Evolutionary conservation across 2,329 filamentous ascomycete genomes (phyloP).

Genomic region (Pseudogymnoascus sp.): DNA sequence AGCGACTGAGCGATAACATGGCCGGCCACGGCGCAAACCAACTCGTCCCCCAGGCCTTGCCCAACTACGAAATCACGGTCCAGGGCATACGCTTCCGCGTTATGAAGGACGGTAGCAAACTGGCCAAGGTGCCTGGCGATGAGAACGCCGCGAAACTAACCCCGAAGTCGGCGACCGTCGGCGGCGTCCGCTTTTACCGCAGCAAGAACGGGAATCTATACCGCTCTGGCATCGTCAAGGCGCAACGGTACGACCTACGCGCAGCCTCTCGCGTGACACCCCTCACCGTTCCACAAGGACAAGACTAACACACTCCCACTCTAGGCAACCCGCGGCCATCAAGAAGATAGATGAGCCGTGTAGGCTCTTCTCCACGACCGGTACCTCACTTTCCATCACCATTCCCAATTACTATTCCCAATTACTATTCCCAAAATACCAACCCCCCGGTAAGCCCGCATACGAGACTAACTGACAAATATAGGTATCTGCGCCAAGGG

Average conservation of each 20-base stretch:
- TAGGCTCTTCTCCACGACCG: constrained; percentile 63
- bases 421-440: neutral
- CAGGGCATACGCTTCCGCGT: constrained; percentile 70
- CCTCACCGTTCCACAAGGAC: constrained; percentile 10
- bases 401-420: neutral
- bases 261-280: constrained; percentile 28
- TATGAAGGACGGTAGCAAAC: constrained; percentile 71
- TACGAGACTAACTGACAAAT: constrained; percentile 9
- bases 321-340: constrained; percentile 37
- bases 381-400: constrained; percentile 39
- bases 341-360: constrained; percentile 69
- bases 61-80: constrained; percentile 56
- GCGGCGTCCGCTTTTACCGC: constrained; percentile 74
- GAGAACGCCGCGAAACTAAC: constrained; percentile 57
- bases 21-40: constrained; percentile 12
- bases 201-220: constrained; percentile 86
- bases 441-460: neutral
- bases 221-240: constrained; percentile 66
- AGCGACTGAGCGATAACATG: constrained; percentile 28
- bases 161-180: constrained; percentile 65
- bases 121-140: constrained; percentile 68
- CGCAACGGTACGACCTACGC: constrained; percentile 62
- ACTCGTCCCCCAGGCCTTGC: constrained; percentile 28
- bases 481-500: constrained; percentile 82
- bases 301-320: constrained; percentile 21